Evolutionary conservation across 2,329 filamentous ascomycete genomes (phyloP).

Genomic region (Sclerotinia glacialis): DNA sequence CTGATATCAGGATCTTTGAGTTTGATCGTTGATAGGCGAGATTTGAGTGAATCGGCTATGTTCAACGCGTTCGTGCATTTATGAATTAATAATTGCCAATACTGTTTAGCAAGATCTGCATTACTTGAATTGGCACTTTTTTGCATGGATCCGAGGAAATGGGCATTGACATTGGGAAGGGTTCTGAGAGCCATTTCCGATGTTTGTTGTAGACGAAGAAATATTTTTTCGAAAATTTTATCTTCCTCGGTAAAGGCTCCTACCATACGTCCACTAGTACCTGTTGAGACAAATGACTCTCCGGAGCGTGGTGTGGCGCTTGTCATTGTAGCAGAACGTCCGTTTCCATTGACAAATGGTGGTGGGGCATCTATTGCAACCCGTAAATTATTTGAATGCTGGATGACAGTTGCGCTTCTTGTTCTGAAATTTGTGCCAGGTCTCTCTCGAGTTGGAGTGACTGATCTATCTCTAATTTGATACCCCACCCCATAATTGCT

Average conservation of each 20-base stretch:
- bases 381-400: conserved; percentile 43
- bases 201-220: conserved; percentile 69
- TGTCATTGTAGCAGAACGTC: conserved; percentile 50
- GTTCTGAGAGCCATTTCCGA: conserved; percentile 70
- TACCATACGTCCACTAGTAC: conserved; percentile 34
- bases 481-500: conserved; percentile 49
- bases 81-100: conserved; percentile 69
- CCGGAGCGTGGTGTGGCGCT: conserved; percentile 73
- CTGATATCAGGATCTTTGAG: conserved; percentile 78
- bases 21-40: conserved; percentile 73
- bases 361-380: conserved; percentile 55
- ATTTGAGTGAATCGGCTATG: conserved; percentile 69
- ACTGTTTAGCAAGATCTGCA: conserved; percentile 57
- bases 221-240: conserved; percentile 77
- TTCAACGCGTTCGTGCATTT: conserved; percentile 69
- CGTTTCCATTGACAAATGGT: conserved; percentile 50
- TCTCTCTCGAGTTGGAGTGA: conserved; percentile 53
- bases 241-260: conserved; percentile 72
- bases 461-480: conserved; percentile 51
- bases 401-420: conserved; percentile 39
- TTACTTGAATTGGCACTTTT: conserved; percentile 59
- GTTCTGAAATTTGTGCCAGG: conserved; percentile 40
- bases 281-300: conserved; percentile 67
- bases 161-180: conserved; percentile 65
- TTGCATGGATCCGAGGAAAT: conserved; percentile 63